Evolutionary conservation across 352 stramenopile genomes (phyloP), one percentile per base, ranked within the genome.

Genomic region (Globisporangium emineosum): DNA sequence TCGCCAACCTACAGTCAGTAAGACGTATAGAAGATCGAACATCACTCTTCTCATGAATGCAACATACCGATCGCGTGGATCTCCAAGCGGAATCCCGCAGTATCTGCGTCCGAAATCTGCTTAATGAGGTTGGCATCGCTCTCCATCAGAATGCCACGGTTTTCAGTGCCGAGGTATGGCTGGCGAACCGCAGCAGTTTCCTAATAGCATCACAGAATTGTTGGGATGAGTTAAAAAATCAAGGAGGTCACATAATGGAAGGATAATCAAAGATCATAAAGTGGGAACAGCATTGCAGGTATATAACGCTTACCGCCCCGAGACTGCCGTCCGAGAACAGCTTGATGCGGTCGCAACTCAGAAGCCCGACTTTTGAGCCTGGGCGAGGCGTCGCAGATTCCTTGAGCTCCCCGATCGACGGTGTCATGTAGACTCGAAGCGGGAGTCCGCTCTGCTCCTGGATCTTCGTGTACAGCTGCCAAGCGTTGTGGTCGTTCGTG

Each of bases 281-380:
- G n/a, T n/a, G 33, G 60, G 19, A 19, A 21, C 40, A 68, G 32
- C 3, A 13, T 27, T 12, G 30, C 32, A 54, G 13, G 30, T 55
- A 29, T 47, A 49, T 15, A 33, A 43, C n/a, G 50, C 67, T n/a
- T 78, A 93, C 85, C 21, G 90, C 88, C 27, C 89, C 89, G 21
- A 97, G 81, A 29, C 86, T 93, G 15, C 90, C 90, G 56, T 97
- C 90, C 10, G 81, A 86, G 57, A 95, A 97, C 51, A 97, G 76
- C 64, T 97, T 97, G 64, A 97, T 80, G 27, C 90, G 85, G 55
- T 96, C 81, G 56, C 88, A 94, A 8, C 77, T 84, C 13, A 97
- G 53, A 30, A 96, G 67, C 1, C 75, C 80, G 25, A 81, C 62
- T 12, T 68, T 71, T 23, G 70, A 70, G 3, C 73, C 76, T n/a